Percentiles rank a stretch among this genome's conserved stretches.
phyloP scores from a whole-genome alignment of 1,139 yeast genomes.

The Geotrichum candidum region DNA sequence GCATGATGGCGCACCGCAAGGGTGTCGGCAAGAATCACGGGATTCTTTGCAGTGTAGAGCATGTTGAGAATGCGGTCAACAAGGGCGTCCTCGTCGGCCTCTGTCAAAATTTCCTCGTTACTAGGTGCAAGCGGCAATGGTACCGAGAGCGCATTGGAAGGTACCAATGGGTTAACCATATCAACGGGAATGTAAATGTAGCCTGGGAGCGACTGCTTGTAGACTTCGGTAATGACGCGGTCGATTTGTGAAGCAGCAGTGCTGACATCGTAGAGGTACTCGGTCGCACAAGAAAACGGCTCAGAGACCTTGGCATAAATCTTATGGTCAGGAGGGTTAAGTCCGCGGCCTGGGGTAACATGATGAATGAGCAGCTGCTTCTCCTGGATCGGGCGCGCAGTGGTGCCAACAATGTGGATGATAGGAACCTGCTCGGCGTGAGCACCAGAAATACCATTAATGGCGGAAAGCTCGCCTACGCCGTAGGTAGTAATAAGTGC shows the following conservation, averaged over 20 bases:
- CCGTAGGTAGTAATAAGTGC: slow-evolving; percentile 58
- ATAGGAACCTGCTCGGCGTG: slow-evolving; percentile 75
- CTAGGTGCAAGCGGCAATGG: slow-evolving; percentile 29
- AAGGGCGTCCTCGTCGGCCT: slow-evolving; percentile 36
- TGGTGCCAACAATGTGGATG: slow-evolving; percentile 78
- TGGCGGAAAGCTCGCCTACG: slow-evolving; percentile 81
- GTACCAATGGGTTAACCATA: slow-evolving; percentile 48
- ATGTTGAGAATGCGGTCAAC: slow-evolving; percentile 45
- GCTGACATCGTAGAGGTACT: slow-evolving; percentile 46
- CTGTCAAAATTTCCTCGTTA: slow-evolving; percentile 20
- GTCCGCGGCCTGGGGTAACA: slow-evolving; percentile 47
- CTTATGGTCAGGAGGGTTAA: slow-evolving; percentile 51
- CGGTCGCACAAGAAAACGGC: slow-evolving; percentile 54
- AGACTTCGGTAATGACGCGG: slow-evolving; percentile 51
- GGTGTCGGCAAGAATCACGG: slow-evolving; percentile 63
- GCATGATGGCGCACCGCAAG: slow-evolving; percentile 53
- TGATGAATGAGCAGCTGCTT: slow-evolving; percentile 51
- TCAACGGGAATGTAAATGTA: slow-evolving; percentile 72
- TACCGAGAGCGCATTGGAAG: slow-evolving; percentile 35
- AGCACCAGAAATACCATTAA: slow-evolving; percentile 80
- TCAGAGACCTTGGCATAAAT: slow-evolving; percentile 58
- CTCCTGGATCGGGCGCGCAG: slow-evolving; percentile 45
- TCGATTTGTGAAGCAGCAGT: slow-evolving; percentile 58
- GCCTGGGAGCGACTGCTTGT: slow-evolving; percentile 65
- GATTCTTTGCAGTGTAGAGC: slow-evolving; percentile 48